Evolutionary conservation across 2,329 filamentous ascomycete genomes (phyloP), one percentile per base, ranked within the genome.

Genomic region (Aureobasidium sp.): DNA sequence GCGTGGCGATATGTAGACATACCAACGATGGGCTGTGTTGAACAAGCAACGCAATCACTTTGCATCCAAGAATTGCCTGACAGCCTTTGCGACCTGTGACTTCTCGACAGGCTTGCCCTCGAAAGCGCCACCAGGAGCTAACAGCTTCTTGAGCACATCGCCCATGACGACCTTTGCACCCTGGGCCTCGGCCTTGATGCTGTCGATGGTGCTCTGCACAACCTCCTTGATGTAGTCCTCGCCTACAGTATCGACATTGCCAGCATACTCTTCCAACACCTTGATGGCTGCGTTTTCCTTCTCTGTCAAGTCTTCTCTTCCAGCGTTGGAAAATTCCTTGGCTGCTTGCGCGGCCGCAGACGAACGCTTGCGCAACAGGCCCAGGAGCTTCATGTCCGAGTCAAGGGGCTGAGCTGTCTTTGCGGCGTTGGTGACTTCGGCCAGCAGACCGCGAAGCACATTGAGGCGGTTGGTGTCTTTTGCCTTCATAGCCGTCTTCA

Each of bases 371-470:
- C 83, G 81, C 61, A 94, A 80, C 53, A 92, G 77, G 8, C 79
- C 76, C 31, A 91, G 82, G 61, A 93, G 79, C 69, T 88, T 83
- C 65, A 82, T 80, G 72, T 93, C 88, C 24, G 84, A 89, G 60
- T 77, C 78, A 69, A 92, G 83, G n/a, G 89, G 89, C 42, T 77
- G 78, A 42, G 80, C 70, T 15, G 88, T 90, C 75, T 92, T 92
- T 71, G 85, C 87, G 37, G 87, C 85, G 74, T 91, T 92, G 67
- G 86, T 85, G 64, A 88, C 85, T 65, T 87, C 82, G 35, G 87
- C 80, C 66, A 92, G 81, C 64, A 92, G 76, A 44, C 80, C 74
- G 67, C 89, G 87, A 53, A 93, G 80, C 40, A 90, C 88, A 42
- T 82, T 77, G 29, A 92, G 82, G 2, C 87, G 84, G 29, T 83